These are phyloP conservation scores for Paspalum vaginatum DNA, from an alignment of 176 grass and related monocot species.

Conservation along the genomic window DNA sequence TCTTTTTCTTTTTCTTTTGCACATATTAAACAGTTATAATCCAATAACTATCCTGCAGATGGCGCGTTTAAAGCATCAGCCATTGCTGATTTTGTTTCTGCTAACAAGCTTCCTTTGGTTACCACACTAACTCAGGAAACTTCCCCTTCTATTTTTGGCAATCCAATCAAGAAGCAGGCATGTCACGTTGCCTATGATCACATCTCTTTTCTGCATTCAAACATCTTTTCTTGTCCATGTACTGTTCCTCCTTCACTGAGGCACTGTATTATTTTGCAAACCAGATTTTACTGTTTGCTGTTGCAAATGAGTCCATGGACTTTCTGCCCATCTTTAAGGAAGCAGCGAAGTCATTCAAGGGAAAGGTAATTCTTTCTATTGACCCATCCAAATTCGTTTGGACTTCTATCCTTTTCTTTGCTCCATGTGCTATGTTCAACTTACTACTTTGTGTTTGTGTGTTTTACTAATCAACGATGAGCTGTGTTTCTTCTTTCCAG, in stretches of 20 bases:
- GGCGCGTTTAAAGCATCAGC: conserved; percentile 71
- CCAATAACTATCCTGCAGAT: conserved; percentile 49
- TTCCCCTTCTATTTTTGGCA: conserved; percentile 81
- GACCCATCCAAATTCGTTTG: not conserved
- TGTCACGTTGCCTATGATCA: conserved; percentile 9
- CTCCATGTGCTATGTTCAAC: conserved; percentile 3
- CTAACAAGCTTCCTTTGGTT: conserved; percentile 87
- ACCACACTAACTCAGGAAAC: conserved; percentile 76
- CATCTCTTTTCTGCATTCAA: conserved; percentile 2
- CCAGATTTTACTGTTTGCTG: conserved; percentile 82
- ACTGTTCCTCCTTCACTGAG: conserved; percentile 27
- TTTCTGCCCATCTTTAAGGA: conserved; percentile 76
- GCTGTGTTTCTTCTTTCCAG: conserved; percentile 45
- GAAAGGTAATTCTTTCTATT: conserved; percentile 64
- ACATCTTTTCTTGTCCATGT: not conserved
- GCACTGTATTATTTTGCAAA: conserved; percentile 18
- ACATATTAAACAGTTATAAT: not conserved
- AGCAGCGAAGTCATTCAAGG: conserved; percentile 86
- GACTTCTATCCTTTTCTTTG: conserved; percentile 1
- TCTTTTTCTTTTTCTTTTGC: not conserved
- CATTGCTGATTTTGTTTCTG: conserved; percentile 75
- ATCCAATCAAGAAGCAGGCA: conserved; percentile 93
- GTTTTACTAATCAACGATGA: conserved; percentile 17
- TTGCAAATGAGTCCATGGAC: conserved; percentile 65
- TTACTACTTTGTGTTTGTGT: conserved; percentile 6